Conservation (phyloP, 441 rosid genomes). For the Oxalis stricta region DNA sequence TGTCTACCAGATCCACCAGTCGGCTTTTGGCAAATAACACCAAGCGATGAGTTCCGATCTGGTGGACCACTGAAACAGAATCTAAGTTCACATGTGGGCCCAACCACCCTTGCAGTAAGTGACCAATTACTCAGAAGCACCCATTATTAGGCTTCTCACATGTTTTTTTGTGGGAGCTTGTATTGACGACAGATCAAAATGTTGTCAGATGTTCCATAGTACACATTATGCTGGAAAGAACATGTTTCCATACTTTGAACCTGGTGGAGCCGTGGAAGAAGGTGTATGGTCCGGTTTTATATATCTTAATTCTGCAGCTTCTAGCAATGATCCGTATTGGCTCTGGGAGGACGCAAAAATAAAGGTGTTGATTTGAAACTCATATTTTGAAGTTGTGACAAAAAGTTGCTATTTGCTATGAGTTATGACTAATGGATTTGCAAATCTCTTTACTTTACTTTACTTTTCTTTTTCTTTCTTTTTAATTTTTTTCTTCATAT, state of each 20-base stretch:
- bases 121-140: conserved; percentile 4
- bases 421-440: too few relatives aligned
- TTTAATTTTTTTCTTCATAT: too few relatives aligned
- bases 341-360: conserved; percentile 70
- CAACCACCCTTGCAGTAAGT: conserved; percentile 65
- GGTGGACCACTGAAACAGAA: conserved; percentile 71
- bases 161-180: conserved; percentile 1
- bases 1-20: conserved; percentile 44
- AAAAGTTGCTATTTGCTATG: too few relatives aligned
- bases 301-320: conserved; percentile 41
- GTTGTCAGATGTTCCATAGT: conserved; percentile 46
- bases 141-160: not conserved
- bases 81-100: conserved; percentile 68
- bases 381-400: conserved; percentile 1
- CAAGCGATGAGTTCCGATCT: conserved; percentile 61
- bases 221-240: conserved; percentile 50
- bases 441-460: too few relatives aligned
- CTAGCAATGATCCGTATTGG: conserved; percentile 26
- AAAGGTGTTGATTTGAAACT: conserved; percentile 26
- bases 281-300: conserved; percentile 63
- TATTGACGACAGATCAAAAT: conserved; percentile 3
- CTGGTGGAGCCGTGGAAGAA: conserved; percentile 64
- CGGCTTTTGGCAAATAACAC: conserved; percentile 71
- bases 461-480: too few relatives aligned
- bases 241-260: conserved; percentile 32